Evolutionary conservation across 2,329 filamentous ascomycete genomes (phyloP).

Genomic region (Macrophomina phaseolina): DNA sequence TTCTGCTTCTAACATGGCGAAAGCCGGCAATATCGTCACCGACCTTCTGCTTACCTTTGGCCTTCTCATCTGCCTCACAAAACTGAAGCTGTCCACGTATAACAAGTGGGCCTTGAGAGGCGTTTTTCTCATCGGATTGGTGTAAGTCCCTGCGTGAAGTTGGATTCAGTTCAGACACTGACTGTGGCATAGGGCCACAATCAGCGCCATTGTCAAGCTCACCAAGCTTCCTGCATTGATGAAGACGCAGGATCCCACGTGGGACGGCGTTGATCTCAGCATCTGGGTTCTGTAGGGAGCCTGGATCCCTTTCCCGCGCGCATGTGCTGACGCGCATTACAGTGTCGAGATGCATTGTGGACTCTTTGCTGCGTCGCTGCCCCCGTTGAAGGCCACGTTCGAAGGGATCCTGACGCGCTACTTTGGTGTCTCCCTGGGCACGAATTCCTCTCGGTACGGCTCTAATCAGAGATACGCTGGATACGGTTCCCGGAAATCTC

Average conservation of each 20-base stretch:
- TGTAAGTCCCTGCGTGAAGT: conserved; percentile 30
- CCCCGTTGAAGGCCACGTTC: conserved; percentile 2
- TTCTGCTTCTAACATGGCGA: no score
- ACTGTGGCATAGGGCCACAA: conserved; percentile 32
- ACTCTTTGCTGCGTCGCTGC: background rate
- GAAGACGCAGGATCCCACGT: conserved; percentile 35
- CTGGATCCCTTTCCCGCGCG: background rate
- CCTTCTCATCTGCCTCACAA: conserved; percentile 36
- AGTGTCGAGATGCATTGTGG: conserved; percentile 22
- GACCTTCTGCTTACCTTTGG: conserved; percentile 38
- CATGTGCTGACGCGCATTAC: background rate
- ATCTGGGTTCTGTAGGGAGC: conserved; percentile 32
- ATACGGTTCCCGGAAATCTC: background rate
- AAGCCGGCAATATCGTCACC: conserved; percentile 34
- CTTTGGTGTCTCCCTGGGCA: background rate
- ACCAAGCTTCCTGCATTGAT: conserved; percentile 35
- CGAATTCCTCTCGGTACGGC: background rate
- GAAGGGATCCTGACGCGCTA: conserved; percentile 8
- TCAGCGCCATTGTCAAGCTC: conserved; percentile 38
- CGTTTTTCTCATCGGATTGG: conserved; percentile 37
- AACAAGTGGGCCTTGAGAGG: conserved; percentile 37
- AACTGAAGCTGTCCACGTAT: conserved; percentile 34
- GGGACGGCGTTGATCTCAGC: conserved; percentile 34
- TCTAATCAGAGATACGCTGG: background rate
- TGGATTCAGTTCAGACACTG: background rate